Conservation (phyloP, 768 basidiomycete species). For the Dacryopinax spathularia region DNA sequence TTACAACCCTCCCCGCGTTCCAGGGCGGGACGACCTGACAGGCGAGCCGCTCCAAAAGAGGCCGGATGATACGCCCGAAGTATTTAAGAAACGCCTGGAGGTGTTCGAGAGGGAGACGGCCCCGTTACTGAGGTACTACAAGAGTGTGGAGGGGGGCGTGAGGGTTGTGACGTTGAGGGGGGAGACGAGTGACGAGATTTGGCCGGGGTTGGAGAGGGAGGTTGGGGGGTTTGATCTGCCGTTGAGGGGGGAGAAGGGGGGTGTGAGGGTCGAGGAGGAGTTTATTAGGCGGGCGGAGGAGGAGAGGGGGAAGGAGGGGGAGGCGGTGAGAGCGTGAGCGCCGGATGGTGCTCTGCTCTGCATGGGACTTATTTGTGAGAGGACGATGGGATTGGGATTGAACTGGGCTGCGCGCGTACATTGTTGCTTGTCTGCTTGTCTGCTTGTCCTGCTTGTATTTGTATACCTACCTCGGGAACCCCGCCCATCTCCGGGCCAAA, state of each 20-base stretch:
- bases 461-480: no score
- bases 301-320: background rate
- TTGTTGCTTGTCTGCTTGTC: background rate
- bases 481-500: no score
- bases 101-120: conserved; percentile 69
- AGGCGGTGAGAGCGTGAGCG: background rate
- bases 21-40: conserved; percentile 71
- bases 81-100: conserved; percentile 58
- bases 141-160: conserved; percentile 23
- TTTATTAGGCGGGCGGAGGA: conserved; percentile 8
- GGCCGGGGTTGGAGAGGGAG: conserved; percentile 61
- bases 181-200: conserved; percentile 74
- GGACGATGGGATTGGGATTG: background rate
- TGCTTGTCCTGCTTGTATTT: background rate
- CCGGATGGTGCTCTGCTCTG: background rate
- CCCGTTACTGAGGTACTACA: conserved; percentile 65
- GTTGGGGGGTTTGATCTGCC: conserved; percentile 21
- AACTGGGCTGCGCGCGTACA: no score
- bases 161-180: conserved; percentile 50
- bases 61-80: conserved; percentile 78
- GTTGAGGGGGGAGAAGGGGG: conserved; percentile 4
- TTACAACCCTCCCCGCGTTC: conserved; percentile 69
- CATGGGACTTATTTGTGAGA: background rate
- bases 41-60: conserved; percentile 78
- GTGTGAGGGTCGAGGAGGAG: conserved; percentile 11